These are phyloP conservation scores for Aspergillus texensis DNA, from an alignment of 2,329 filamentous ascomycete genomes.

Conservation along the genomic window DNA sequence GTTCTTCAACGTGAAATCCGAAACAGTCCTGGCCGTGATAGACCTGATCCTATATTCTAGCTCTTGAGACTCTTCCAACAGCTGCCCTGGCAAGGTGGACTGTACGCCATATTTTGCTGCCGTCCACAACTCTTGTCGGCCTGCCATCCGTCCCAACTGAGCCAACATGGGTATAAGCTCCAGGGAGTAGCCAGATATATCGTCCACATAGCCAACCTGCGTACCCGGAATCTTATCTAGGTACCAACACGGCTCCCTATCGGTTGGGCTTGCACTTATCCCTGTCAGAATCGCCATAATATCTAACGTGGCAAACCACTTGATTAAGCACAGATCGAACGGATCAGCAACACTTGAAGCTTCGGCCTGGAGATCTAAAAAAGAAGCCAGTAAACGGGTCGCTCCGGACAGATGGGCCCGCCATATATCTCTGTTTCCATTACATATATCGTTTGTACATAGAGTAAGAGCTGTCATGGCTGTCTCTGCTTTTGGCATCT, in stretches of 20 bases:
- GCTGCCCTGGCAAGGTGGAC: neutral
- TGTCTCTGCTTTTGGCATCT: slow-evolving; percentile 25
- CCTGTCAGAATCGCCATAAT: slow-evolving; percentile 30
- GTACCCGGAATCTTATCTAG: slow-evolving; percentile 12
- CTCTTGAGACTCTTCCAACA: slow-evolving; percentile 5
- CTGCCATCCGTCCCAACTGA: slow-evolving; percentile 23
- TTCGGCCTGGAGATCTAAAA: slow-evolving; percentile 19
- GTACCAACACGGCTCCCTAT: slow-evolving; percentile 13
- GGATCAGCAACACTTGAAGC: slow-evolving; percentile 13
- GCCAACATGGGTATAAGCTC: slow-evolving; percentile 30
- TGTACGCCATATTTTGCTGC: neutral
- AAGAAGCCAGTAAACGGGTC: slow-evolving; percentile 24
- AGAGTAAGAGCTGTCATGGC: slow-evolving; percentile 33
- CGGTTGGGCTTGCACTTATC: slow-evolving; percentile 8
- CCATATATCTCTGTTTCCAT: slow-evolving; percentile 33
- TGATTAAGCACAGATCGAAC: slow-evolving; percentile 27
- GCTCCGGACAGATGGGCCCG: slow-evolving; percentile 30
- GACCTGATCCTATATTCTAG: slow-evolving; percentile 18
- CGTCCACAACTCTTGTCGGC: neutral
- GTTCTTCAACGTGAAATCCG: neutral
- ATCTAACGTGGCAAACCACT: slow-evolving; percentile 35
- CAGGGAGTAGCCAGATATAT: slow-evolving; percentile 35
- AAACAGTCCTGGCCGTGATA: slow-evolving; percentile 14
- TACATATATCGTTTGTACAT: slow-evolving; percentile 39
- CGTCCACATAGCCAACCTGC: slow-evolving; percentile 22